These are phyloP conservation scores for Lasiodiplodia sp. DNA, from an alignment of 2,329 filamentous ascomycete species.

Conservation along the genomic window DNA sequence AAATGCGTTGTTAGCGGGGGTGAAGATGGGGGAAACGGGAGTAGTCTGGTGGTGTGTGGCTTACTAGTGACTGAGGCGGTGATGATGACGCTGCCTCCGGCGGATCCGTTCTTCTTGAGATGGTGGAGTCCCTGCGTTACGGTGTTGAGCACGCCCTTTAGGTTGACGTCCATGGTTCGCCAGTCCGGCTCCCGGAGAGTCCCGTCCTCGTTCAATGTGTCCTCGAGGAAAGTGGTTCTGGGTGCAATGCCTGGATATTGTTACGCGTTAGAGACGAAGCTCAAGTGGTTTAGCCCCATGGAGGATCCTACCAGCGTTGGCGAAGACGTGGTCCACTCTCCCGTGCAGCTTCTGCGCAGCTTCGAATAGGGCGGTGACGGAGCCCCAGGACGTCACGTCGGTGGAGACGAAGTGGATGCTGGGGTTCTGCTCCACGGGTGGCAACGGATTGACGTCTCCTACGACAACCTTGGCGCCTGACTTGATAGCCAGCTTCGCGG, in stretches of 20 bases:
- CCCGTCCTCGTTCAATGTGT: slow-evolving; percentile 40
- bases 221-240: slow-evolving; percentile 37
- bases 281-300: fast-evolving
- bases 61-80: slow-evolving; percentile 41
- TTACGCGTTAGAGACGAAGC: not conserved
- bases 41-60: not conserved
- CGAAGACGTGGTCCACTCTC: slow-evolving; percentile 49
- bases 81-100: slow-evolving; percentile 42
- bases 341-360: slow-evolving; percentile 52
- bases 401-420: slow-evolving; percentile 38
- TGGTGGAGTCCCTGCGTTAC: slow-evolving; percentile 58
- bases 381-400: slow-evolving; percentile 56
- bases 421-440: slow-evolving; percentile 37
- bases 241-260: slow-evolving; percentile 34
- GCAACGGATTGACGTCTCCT: slow-evolving; percentile 59
- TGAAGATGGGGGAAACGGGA: too few species aligned
- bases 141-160: slow-evolving; percentile 60
- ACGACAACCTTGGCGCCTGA: slow-evolving; percentile 65
- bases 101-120: slow-evolving; percentile 45
- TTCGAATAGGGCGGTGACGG: slow-evolving; percentile 60
- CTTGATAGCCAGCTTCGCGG: slow-evolving; percentile 59
- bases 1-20: not conserved
- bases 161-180: slow-evolving; percentile 53
- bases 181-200: slow-evolving; percentile 39
- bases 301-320: slow-evolving; percentile 39